phyloP scores from a whole-genome alignment of 345 rosid species.

The Clarkia xantiana region DNA sequence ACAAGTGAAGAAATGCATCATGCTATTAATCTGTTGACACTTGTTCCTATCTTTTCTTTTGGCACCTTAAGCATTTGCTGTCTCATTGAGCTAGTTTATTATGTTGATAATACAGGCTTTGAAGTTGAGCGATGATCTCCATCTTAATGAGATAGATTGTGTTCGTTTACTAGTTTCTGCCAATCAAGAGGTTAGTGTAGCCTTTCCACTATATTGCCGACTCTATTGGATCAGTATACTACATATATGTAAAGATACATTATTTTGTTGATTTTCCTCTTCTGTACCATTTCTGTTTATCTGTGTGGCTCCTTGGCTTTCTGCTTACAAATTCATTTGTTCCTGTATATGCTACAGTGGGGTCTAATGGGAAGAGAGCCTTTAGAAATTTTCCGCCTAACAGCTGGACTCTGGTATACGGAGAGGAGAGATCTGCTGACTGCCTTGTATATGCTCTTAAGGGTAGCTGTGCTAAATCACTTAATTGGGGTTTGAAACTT shows the following conservation, averaged over 20 bases:
- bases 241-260: too few relatives aligned
- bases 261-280: not conserved
- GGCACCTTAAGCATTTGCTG: constrained; percentile 1
- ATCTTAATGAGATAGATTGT: constrained; percentile 79
- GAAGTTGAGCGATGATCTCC: constrained; percentile 80
- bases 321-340: not conserved
- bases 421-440: constrained; percentile 78
- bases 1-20: too few relatives aligned
- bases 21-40: not conserved
- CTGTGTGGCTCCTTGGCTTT: not conserved
- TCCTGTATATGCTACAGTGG: constrained; percentile 30
- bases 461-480: constrained; percentile 29
- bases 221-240: not conserved
- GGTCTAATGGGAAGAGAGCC: constrained; percentile 78
- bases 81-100: constrained; percentile 5
- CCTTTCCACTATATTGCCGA: not conserved
- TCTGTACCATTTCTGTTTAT: not conserved
- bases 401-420: constrained; percentile 90
- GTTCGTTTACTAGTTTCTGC: constrained; percentile 75
- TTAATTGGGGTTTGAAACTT: constrained; percentile 2
- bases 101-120: constrained; percentile 32
- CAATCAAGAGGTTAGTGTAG: constrained; percentile 62
- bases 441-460: constrained; percentile 55
- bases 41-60: not conserved
- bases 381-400: constrained; percentile 71